Percentiles rank a stretch among this genome's conserved stretches.
phyloP scores from a whole-genome alignment of 805 yeast species.

The Suhomyces canberraensis region DNA sequence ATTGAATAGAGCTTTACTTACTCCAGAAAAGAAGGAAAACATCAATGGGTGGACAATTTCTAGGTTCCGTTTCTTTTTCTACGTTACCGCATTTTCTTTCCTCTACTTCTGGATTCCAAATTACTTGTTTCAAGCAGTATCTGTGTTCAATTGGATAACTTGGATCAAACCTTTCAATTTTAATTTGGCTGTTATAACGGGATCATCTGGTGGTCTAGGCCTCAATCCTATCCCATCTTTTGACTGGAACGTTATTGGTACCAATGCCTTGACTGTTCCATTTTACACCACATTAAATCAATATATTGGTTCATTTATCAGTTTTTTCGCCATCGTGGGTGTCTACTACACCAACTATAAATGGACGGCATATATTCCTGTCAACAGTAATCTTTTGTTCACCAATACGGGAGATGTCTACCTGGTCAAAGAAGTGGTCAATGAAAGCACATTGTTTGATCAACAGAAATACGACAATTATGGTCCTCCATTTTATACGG shows the following conservation, averaged over 20 bases:
- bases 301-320: slow-evolving; percentile 21
- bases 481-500: slow-evolving; percentile 31
- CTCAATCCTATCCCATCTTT: slow-evolving; percentile 52
- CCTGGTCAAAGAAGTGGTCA: slow-evolving; percentile 10
- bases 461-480: slow-evolving; percentile 17
- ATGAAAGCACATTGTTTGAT: slow-evolving; percentile 12
- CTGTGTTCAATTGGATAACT: slow-evolving; percentile 52
- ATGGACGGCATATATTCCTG: slow-evolving; percentile 28
- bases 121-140: slow-evolving; percentile 40
- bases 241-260: slow-evolving; percentile 47
- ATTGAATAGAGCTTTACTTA: slow-evolving; percentile 28
- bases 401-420: slow-evolving; percentile 21
- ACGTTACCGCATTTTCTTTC: slow-evolving; percentile 15
- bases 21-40: slow-evolving; percentile 22
- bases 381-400: slow-evolving; percentile 20
- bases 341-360: slow-evolving; percentile 25
- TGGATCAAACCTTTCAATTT: slow-evolving; percentile 55
- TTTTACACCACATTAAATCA: slow-evolving; percentile 19
- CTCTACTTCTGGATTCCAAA: slow-evolving; percentile 42
- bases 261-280: slow-evolving; percentile 15
- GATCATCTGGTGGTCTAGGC: slow-evolving; percentile 46
- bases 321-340: slow-evolving; percentile 20
- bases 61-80: slow-evolving; percentile 22
- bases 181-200: slow-evolving; percentile 47
- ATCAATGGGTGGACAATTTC: slow-evolving; percentile 32